Base-by-base conservation (phyloP, 73 alveolate genomes). In the Symbiodinium pilosum region DNA sequence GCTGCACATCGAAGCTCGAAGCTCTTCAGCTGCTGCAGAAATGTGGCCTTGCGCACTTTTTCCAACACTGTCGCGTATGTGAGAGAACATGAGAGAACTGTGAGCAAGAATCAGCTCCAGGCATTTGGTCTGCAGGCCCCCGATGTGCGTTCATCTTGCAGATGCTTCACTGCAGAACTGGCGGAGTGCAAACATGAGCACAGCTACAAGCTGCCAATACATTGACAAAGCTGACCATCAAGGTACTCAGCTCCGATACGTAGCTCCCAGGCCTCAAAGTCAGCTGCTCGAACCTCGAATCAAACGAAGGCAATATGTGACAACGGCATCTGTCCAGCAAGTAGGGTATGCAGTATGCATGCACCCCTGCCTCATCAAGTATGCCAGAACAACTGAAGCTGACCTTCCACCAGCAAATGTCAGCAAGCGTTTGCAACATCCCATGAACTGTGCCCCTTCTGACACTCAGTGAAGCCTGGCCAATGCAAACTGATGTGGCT, bases 311-410 rank as follows among this genome's bases (percentile, higher is more conserved):
- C n/a, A n/a, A n/a, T n/a, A n/a, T n/a, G n/a, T n/a, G 59, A 6
- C 59, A 47, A 6, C 6, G 59, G 6, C 59, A 47, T 9, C 59
- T 47, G 59, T 47, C 38, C 41, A 64, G 81, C 12, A 38, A 64
- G 81, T 64, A 32, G 32, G 81, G 39, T 21, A 9, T 6, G 81
- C 38, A 26, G 1, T 14, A 28, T 64, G 2, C 81, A 24, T 30
- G 81, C 81, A 28, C 81, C 1, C 30, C 81, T 26, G 54, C 97
- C 97, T 91, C 83, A 91, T 91, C 97, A 69, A 5, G 47, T 91
- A 91, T 43, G 89, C 97, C 54, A 34, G 41, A n/a, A 91, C 88
- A 6, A 91, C 81, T 68, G 97, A 83, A 7, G 71, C 97, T 30
- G 97, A 91, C 97, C 97, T 91, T 87, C n/a, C 52, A n/a, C 14